These are phyloP conservation scores for Ascochyta pisi DNA, from an alignment of 2,329 filamentous ascomycete species.

Conservation along the genomic window DNA sequence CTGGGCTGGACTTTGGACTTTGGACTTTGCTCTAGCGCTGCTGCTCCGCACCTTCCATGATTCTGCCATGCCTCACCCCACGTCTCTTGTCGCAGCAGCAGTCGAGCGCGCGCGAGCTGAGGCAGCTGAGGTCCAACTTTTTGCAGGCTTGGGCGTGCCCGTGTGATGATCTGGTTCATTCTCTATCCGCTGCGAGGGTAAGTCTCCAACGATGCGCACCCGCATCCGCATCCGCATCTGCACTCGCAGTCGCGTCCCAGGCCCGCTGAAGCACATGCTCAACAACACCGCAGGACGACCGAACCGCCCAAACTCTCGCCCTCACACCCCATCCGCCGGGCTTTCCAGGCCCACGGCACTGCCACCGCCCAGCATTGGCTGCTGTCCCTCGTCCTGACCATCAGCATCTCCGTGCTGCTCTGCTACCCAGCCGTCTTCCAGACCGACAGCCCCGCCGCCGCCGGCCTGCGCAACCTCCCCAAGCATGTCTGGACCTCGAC, in stretches of 20 bases:
- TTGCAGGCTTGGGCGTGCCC: slow-evolving; percentile 33
- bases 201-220: slow-evolving; percentile 44
- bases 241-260: not conserved
- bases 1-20: too few species aligned
- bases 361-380: slow-evolving; percentile 76
- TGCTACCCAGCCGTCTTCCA: slow-evolving; percentile 79
- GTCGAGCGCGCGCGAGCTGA: slow-evolving; percentile 32
- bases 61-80: slow-evolving; percentile 28
- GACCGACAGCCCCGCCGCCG: slow-evolving; percentile 74
- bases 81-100: slow-evolving; percentile 25
- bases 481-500: slow-evolving; percentile 84
- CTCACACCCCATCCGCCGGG: slow-evolving; percentile 69
- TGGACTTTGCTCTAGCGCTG: slow-evolving; percentile 5
- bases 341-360: slow-evolving; percentile 73
- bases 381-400: slow-evolving; percentile 75
- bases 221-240: slow-evolving; percentile 8
- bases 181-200: slow-evolving; percentile 79
- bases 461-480: slow-evolving; percentile 74
- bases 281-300: slow-evolving; percentile 66
- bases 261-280: slow-evolving; percentile 14
- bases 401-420: slow-evolving; percentile 71
- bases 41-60: slow-evolving; percentile 19
- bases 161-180: slow-evolving; percentile 74
- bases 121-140: slow-evolving; percentile 17
- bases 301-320: slow-evolving; percentile 71